Evolutionary conservation across 1,139 yeast genomes (phyloP), one percentile per base, ranked within the genome.

Genomic region (Saccharomyces hybrid): DNA sequence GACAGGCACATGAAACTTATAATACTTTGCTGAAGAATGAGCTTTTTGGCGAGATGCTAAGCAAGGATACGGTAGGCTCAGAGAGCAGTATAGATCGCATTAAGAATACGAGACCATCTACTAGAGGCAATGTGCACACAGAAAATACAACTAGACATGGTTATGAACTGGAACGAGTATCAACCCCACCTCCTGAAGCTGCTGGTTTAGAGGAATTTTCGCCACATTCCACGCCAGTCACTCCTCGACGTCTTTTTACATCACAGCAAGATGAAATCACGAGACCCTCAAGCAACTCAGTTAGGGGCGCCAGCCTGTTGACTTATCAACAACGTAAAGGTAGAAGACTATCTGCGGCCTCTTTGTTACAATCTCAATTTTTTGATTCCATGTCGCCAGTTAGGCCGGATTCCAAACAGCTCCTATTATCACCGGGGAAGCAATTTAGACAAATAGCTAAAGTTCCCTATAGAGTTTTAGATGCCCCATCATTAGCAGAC

Each of bases 401-500:
- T 47, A 78, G 98, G 52, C 88, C 86, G 59, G 98, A 91, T 61
- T 83, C 95, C 1, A 96, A 91, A 63, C 79, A 82, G 62, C 72
- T 91, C 47, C 73, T 93, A 46, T 72, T 90, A 52, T 85, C 93
- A 0, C 97, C 97, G 0, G 86, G 86, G 55, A 88, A 85, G 71
- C 86, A 83, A 63, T 82, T 88, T 0, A 73, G 99, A 52, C 80
- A 80, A 41, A 88, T 93, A 7, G 78, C 91, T 11, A 88, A 87
- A 65, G 89, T 90, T 0, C 99, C 99, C 0, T 90, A 87, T 67
- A 78, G 97, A 57, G 97, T 93, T 3, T 78, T 93, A 48, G 99
- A 93, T 73, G 99, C 99, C 0, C 99, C 99, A 0, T 96, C 90
- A 56, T 75, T 95, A 42, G 88, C 90, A 9, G 99, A 95, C 69